phyloP scores from a whole-genome alignment of 164 flowering plant species.

The Vitis rotundifolia region DNA sequence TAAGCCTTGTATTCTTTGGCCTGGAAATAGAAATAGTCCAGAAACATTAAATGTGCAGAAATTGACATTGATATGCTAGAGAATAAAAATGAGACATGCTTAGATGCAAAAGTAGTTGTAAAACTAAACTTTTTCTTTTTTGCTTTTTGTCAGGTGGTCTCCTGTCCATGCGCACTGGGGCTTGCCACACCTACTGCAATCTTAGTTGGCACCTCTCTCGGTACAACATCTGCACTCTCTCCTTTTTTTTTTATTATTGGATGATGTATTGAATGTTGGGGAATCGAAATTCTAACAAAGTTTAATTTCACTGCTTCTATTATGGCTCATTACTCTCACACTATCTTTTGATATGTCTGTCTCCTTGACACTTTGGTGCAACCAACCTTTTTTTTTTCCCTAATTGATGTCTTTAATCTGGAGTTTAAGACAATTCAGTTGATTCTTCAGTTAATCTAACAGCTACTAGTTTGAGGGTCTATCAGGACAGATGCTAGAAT shows the following conservation, averaged over 20 bases:
- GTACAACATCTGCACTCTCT: constrained; percentile 38
- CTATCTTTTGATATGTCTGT: background rate
- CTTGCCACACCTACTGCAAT: constrained; percentile 99
- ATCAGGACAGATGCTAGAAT: background rate
- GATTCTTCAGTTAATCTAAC: too few relatives aligned
- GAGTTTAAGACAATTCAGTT: too few relatives aligned
- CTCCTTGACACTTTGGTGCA: background rate
- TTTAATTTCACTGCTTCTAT: background rate
- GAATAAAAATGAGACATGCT: too few relatives aligned
- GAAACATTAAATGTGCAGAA: too few relatives aligned
- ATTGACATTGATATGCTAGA: too few relatives aligned
- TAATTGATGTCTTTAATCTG: too few relatives aligned
- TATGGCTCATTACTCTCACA: background rate
- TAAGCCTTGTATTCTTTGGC: too few relatives aligned
- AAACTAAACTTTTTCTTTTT: background rate
- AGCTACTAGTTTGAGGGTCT: background rate
- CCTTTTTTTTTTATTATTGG: background rate
- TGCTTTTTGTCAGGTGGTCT: constrained; percentile 72
- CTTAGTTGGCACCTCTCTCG: constrained; percentile 92
- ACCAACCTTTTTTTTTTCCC: too few relatives aligned
- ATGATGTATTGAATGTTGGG: too few relatives aligned
- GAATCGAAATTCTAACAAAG: too few relatives aligned
- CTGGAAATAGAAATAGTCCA: too few relatives aligned
- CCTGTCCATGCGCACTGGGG: constrained; percentile 96
- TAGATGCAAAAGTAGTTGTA: too few relatives aligned